Percentiles rank a stretch among this genome's conserved stretches.
phyloP scores from a whole-genome alignment of 2,329 filamentous ascomycete species.

The Fusarium buharicum region DNA sequence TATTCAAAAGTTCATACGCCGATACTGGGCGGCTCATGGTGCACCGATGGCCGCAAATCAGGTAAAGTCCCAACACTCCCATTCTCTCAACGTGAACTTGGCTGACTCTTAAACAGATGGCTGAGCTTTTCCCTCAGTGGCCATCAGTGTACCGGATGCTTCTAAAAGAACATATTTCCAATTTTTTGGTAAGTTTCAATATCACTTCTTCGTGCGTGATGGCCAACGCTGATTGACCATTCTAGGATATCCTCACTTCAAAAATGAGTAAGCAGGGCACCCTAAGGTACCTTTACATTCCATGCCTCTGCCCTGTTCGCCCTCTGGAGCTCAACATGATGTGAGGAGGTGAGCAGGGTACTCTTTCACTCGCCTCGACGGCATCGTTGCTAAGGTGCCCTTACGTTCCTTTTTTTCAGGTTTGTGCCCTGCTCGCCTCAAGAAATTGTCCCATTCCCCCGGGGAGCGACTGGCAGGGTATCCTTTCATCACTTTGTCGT shows the following conservation, averaged over 20 bases:
- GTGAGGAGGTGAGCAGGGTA: background rate
- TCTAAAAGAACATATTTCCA: background rate
- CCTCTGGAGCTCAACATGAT: background rate
- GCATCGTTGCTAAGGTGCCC: no score
- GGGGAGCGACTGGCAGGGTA: no score
- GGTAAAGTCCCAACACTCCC: background rate
- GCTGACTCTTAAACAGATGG: background rate
- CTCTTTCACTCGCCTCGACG: background rate
- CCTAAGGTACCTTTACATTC: background rate
- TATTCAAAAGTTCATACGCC: background rate
- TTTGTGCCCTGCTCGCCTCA: background rate
- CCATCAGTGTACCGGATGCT: background rate
- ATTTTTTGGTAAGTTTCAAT: conserved; percentile 3
- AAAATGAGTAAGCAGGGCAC: background rate
- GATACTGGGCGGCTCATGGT: background rate
- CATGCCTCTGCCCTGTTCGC: background rate
- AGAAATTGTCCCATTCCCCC: background rate
- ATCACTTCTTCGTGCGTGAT: background rate
- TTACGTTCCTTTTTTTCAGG: background rate
- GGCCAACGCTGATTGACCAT: background rate
- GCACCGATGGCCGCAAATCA: conserved; percentile 1
- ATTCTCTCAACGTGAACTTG: background rate
- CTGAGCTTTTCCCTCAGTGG: background rate
- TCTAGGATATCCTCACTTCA: background rate
- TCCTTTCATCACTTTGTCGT: no score